Evolutionary conservation across 768 basidiomycete species (phyloP), one percentile per base, ranked within the genome.

Genomic region (Serendipita vermifera): DNA sequence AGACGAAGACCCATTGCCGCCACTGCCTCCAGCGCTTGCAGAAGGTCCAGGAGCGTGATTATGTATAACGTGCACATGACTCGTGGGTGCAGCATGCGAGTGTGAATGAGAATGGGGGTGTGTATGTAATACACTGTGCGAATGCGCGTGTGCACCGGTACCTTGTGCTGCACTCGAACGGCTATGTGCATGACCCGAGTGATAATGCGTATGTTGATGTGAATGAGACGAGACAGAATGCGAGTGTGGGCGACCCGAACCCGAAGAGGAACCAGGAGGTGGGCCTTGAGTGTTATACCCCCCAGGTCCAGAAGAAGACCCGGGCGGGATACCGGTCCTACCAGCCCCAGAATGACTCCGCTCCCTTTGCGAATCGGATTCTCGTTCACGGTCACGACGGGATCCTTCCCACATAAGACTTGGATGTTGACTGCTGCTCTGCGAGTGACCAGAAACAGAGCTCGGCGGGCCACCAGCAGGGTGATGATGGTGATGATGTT

Each of bases 141-240:
- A 27, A 20, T 20, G 15, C 20, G 20, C 9, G n/a, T n/a, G n/a
- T n/a, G n/a, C n/a, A n/a, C n/a, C n/a, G n/a, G n/a, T n/a, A n/a
- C n/a, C n/a, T n/a, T n/a, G n/a, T n/a, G n/a, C n/a, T n/a, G n/a
- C n/a, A n/a, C n/a, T n/a, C n/a, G n/a, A n/a, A n/a, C n/a, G n/a
- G n/a, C n/a, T n/a, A 26, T 51, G 46, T 9, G 24, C 29, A n/a
- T 51, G 46, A 22, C 5, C 17, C 20, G 46, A 11, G n/a, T 51
- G 46, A n/a, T 20, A 31, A n/a, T 51, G n/a, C n/a, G n/a, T n/a
- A n/a, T n/a, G n/a, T n/a, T n/a, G n/a, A n/a, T n/a, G n/a, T n/a
- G n/a, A 31, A 51, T 36, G n/a, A 36, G 26, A 31, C n/a, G 46
- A 51, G n/a, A 51, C 27, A 51, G 46, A 51, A 26, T 51, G 46